phyloP scores from a whole-genome alignment of 1,284 basidiomycete genomes.

The Afroboletus lepidellus region DNA sequence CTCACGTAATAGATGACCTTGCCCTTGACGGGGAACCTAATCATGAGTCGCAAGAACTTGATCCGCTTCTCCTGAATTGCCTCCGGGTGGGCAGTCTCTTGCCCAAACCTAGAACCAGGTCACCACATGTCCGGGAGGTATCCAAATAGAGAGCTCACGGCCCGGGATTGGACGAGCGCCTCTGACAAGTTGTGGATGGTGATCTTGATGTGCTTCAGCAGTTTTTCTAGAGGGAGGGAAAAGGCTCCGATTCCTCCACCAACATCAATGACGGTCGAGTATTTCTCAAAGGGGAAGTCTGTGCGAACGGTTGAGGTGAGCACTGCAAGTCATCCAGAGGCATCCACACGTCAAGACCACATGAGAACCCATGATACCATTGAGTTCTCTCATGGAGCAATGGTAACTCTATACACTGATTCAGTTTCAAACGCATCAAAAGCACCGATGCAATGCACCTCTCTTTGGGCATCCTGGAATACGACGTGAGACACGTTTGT shows the following conservation, averaged over 20 bases:
- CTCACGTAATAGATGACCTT: conserved; percentile 35
- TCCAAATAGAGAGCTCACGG: conserved; percentile 12
- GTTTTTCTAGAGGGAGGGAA: conserved; percentile 27
- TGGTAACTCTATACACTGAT: conserved; percentile 21
- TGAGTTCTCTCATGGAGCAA: conserved; percentile 27
- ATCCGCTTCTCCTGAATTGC: conserved; percentile 26
- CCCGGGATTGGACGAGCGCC: conserved; percentile 23
- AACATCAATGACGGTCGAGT: conserved; percentile 30
- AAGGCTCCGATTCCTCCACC: conserved; percentile 36
- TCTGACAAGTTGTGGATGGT: conserved; percentile 32
- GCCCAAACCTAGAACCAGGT: conserved; percentile 23
- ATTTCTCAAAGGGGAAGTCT: conserved; percentile 33
- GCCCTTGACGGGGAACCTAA: conserved; percentile 23
- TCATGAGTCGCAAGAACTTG: conserved; percentile 28
- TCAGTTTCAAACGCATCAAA: not conserved
- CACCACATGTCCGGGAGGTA: not conserved
- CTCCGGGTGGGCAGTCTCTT: conserved; percentile 23
- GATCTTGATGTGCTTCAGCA: conserved; percentile 27
- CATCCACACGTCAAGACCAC: conserved; percentile 25
- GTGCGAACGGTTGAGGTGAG: not conserved
- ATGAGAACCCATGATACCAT: conserved; percentile 27
- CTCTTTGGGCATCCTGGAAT: conserved; percentile 7
- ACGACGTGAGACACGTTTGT: too few relatives aligned
- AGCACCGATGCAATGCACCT: conserved; percentile 11
- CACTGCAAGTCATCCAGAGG: not conserved